Evolutionary conservation across 164 flowering plant species (phyloP).

Genomic region (Hamamelis virginiana): DNA sequence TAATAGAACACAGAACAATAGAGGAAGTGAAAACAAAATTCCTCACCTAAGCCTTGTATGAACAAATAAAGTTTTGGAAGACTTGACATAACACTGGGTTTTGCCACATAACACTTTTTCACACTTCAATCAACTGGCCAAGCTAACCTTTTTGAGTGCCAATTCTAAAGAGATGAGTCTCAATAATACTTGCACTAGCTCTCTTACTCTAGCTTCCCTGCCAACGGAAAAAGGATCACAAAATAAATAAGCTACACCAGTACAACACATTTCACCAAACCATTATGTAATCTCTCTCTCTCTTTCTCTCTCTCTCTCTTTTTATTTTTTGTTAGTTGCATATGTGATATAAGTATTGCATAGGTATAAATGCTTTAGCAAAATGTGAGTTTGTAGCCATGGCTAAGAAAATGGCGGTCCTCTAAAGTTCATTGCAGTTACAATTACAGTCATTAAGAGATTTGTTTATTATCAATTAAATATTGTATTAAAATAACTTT

Average conservation of each 20-base stretch:
- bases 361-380: too few relatives aligned
- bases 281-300: too few relatives aligned
- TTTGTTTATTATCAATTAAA: too few relatives aligned
- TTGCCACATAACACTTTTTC: background rate
- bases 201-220: constrained; percentile 85
- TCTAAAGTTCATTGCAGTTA: too few relatives aligned
- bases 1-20: background rate
- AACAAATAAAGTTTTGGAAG: background rate
- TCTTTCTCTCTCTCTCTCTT: too few relatives aligned
- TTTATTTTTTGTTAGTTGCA: too few relatives aligned
- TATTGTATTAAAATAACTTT: too few relatives aligned
- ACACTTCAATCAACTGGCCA: constrained; percentile 21
- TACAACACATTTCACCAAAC: background rate
- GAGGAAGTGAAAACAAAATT: constrained; percentile 6
- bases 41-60: constrained; percentile 4
- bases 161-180: constrained; percentile 55
- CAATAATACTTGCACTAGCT: constrained; percentile 72
- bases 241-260: background rate
- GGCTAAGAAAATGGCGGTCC: too few relatives aligned
- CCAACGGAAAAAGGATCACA: constrained; percentile 5
- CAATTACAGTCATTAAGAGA: too few relatives aligned
- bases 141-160: constrained; percentile 47
- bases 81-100: background rate
- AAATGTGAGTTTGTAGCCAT: too few relatives aligned
- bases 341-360: too few relatives aligned